Evolutionary conservation across 2,329 filamentous ascomycete genomes (phyloP), one percentile per base, ranked within the genome.

Genomic region (Claviceps africana): DNA sequence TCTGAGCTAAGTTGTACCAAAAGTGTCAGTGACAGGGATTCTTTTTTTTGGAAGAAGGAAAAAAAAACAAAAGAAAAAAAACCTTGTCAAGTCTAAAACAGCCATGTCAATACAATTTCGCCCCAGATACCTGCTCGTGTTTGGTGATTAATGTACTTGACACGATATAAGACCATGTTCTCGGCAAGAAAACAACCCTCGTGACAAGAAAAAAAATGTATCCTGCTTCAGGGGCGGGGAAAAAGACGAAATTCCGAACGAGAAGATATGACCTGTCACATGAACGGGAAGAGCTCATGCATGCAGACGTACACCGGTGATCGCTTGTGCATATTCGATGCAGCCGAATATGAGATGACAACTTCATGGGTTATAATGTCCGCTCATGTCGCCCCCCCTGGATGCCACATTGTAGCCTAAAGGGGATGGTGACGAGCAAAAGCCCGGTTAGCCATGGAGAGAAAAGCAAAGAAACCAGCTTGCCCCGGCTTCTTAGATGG

Each of bases 251-350:
- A 31, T 10, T 4, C 31, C 7, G 30, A 19, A 5, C 30, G 35
- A 39, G 47, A 13, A 48, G 22, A 42, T 6, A 48, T 51, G 48
- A 55, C 51, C 19, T 52, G 51, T 53, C 54, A 51, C 37, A 35
- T 48, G 22, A 25, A 49, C 45, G 44, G 43, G 48, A 44, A 47
- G 43, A 54, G 42, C 54, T 54, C 44, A 52, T 55, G 55, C 47
- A 54, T 53, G 56, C 50, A 55, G 52, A 51, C 52, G 51, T 54
- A 56, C 58, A 59, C 59, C 57, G 58, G 55, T 60, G 58, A 61
- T 59, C 59, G 54, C 54, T 55, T 15, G 22, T 56, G 56, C 56
- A 55, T 56, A n/a, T 48, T 46, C 30, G 51, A 53, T 51, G 50
- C 53, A 40, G 50, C 47, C 54, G 50, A 45, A 50, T 43, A 50